Percentiles rank a stretch among this genome's conserved stretches.
These are phyloP conservation scores for Coniochaeta ligniaria DNA, from an alignment of 2,329 filamentous ascomycete genomes.

Conservation along the genomic window DNA sequence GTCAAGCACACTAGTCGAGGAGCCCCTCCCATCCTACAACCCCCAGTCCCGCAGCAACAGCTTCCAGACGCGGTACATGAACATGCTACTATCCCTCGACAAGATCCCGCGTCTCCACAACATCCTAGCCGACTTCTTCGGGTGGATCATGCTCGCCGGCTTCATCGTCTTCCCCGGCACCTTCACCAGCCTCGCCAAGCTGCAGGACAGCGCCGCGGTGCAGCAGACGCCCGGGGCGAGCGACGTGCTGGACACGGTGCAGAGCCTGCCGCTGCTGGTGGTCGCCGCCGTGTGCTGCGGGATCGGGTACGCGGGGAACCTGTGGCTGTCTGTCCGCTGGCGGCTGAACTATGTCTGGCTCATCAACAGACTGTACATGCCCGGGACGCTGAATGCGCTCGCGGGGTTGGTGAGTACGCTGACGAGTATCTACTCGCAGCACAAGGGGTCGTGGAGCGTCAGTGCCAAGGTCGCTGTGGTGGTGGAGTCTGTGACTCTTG, in stretches of 20 bases:
- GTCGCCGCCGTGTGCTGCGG: slow-evolving; percentile 34
- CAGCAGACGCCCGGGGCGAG: slow-evolving; percentile 11
- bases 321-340: slow-evolving; percentile 35
- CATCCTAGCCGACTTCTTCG: slow-evolving; percentile 34
- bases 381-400: slow-evolving; percentile 35
- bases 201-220: slow-evolving; percentile 17
- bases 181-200: slow-evolving; percentile 34
- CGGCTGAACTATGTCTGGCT: slow-evolving; percentile 46
- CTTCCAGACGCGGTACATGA: slow-evolving; percentile 26
- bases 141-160: slow-evolving; percentile 43
- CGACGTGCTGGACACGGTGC: slow-evolving; percentile 11
- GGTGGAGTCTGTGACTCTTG: slow-evolving; percentile 23
- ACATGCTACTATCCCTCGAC: slow-evolving; percentile 40
- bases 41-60: slow-evolving; percentile 3
- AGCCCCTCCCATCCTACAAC: background rate
- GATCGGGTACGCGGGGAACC: slow-evolving; percentile 30
- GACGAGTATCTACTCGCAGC: slow-evolving; percentile 40
- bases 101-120: slow-evolving; percentile 37
- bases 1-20: background rate
- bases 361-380: slow-evolving; percentile 41
- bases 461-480: slow-evolving; percentile 32
- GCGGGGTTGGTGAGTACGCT: slow-evolving; percentile 43
- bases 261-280: slow-evolving; percentile 26
- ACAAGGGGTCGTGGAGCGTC: slow-evolving; percentile 34
- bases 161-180: slow-evolving; percentile 46